These are phyloP conservation scores for Claviceps cyperi DNA, from an alignment of 2,329 filamentous ascomycete genomes.

Conservation along the genomic window DNA sequence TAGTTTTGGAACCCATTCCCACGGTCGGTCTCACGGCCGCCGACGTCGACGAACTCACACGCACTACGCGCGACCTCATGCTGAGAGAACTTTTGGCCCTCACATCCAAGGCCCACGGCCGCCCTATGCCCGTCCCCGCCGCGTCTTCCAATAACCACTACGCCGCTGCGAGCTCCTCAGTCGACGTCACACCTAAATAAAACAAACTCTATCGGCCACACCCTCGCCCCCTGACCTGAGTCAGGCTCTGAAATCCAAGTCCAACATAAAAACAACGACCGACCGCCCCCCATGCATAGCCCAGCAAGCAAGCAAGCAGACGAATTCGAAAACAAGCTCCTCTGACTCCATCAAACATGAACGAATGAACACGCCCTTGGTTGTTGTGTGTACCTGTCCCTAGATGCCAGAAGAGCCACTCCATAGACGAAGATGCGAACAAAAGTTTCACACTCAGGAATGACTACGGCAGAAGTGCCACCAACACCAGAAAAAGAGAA, in stretches of 20 bases:
- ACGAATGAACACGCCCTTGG: background rate
- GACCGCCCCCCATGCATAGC: too few relatives aligned
- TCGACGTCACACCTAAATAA: slow-evolving; percentile 11
- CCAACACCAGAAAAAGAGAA: background rate
- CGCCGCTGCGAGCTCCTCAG: slow-evolving; percentile 16
- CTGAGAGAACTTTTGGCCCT: slow-evolving; percentile 46
- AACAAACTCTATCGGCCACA: background rate
- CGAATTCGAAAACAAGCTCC: background rate
- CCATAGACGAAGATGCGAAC: background rate
- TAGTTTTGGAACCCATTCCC: slow-evolving; percentile 67
- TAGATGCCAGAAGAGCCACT: background rate
- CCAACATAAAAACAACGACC: background rate
- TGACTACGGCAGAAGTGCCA: too few relatives aligned
- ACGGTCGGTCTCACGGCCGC: slow-evolving; percentile 58
- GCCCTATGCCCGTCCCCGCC: slow-evolving; percentile 18
- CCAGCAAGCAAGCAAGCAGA: too few relatives aligned
- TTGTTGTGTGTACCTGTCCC: background rate
- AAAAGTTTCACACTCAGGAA: too few relatives aligned
- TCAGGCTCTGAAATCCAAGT: background rate
- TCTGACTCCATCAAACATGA: background rate
- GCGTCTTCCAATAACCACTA: slow-evolving; percentile 6
- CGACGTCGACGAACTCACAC: slow-evolving; percentile 63
- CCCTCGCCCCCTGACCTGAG: too few relatives aligned
- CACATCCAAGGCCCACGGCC: slow-evolving; percentile 35
- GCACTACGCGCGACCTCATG: slow-evolving; percentile 60